Base-by-base conservation (phyloP, 192 early-diverging fungal genomes). In the Coemansia sp. region DNA sequence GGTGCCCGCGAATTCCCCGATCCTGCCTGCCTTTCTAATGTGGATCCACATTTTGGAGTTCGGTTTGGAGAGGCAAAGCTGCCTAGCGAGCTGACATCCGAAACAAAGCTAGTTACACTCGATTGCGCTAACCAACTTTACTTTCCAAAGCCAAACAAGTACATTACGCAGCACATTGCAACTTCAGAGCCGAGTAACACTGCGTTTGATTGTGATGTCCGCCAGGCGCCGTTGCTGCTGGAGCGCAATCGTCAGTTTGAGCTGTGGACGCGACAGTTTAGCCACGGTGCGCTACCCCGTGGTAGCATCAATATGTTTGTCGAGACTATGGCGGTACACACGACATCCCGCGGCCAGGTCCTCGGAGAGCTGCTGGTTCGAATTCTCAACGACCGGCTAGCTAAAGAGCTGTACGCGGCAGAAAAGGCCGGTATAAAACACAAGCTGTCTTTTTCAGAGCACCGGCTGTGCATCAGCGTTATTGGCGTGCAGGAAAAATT, bases 21-120 rank as follows among this genome's bases (percentile, higher is more conserved):
- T 0, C 4, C 43, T 12, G 43, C 12, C n/a, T 12, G 14, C 12
- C 43, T 47, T 5, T 5, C 43, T 29, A 48, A 69, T 4, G 29
- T 75, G 38, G 87, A 85, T 47, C 92, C 91, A 45, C 37, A 88
- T 83, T 94, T 95, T 63, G 88, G 85, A 1, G 89, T 90, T 1
- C 86, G 92, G 49, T 95, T 94, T 66, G 65, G 48, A 5, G 48
- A 62, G 32, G 48, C 32, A 29, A 75, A 29, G 72, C 88, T 51
- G 66, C 66, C 60, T 5, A 19, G 9, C 9, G 37, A 50, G 8
- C 53, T 55, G 25, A 55, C 53, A 24, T 56, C 65, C 0, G 37
- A 23, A 17, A 21, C 52, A 0, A 49, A 52, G 27, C 60, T 32
- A 5, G 32, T 24, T 7, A 11, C 23, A 12, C 43, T 47, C 14